Base-by-base conservation (phyloP, 352 stramenopile genomes). In the Phytophthora boehmeriae region DNA sequence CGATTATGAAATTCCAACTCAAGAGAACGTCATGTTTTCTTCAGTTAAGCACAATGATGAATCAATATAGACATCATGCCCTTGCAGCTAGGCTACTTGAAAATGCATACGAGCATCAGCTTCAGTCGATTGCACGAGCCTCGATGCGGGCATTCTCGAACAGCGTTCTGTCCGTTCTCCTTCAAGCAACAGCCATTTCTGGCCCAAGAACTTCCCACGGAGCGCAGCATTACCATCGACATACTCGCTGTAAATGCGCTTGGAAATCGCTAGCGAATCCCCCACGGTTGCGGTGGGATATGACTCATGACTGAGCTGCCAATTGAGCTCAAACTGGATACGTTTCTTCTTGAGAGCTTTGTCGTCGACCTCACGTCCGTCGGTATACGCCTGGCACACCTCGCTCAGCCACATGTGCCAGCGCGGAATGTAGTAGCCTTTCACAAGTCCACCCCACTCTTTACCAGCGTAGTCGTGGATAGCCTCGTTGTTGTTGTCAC, bases 381-480 rank as follows among this genome's bases (percentile, higher is more conserved):
- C 60, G 27, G 71, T 75, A 67, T 90, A 90, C 20, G 83, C 67
- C 19, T 83, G 51, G n/a, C 80, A 89, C 5, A 86, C 81, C 28
- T 90, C 83, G 0, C 65, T 76, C 32, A 90, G 67, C 83, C 83
- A 92, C 38, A 90, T 82, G 32, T 67, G 72, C 83, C 83, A 92
- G n/a, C 83, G 83, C n/a, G 63, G 68, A 17, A 88, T 30, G 64
- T 92, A 90, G 59, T 91, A 92, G 27, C 70, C 65, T 22, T 82
- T 78, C 25, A 90, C 71, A n/a, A 92, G 79, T 0, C 83, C 83
- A 23, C 75, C 64, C 83, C 83, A 92, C 54, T 90, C 81, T 53
- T 92, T 92, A 16, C 75, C 76, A 2, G 83, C 83, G 30, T 92
- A 92, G 57, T 92, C 83, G 43, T 88, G 78, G 41, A 92, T 72